These are phyloP conservation scores for Apiotrichum mycotoxinovorans DNA, from an alignment of 1,284 basidiomycete species.

Conservation along the genomic window DNA sequence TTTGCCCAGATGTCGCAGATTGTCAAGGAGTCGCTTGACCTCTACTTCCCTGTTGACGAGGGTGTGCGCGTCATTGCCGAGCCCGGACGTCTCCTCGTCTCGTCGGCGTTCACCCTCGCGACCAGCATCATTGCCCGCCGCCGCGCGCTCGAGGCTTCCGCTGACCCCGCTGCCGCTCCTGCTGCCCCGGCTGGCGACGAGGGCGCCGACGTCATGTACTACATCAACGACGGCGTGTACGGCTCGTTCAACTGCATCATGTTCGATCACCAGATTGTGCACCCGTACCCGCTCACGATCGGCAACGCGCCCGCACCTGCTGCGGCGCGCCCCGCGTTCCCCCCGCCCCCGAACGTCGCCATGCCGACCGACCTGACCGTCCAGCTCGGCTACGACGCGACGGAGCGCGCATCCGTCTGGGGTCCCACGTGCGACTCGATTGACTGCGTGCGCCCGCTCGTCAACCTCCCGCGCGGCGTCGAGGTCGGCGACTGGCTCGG, in stretches of 20 bases:
- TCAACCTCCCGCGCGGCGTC: constrained; percentile 61
- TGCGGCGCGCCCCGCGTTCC: constrained; percentile 43
- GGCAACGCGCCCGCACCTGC: constrained; percentile 31
- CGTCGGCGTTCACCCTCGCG: constrained; percentile 87
- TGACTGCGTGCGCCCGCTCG: constrained; percentile 68
- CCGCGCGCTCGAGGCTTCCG: constrained; percentile 45
- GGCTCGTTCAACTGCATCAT: constrained; percentile 97
- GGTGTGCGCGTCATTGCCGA: constrained; percentile 89
- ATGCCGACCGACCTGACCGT: constrained; percentile 46
- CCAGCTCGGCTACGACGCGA: constrained; percentile 49
- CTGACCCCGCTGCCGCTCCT: constrained; percentile 10
- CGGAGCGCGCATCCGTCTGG: constrained; percentile 54
- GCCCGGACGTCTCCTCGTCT: constrained; percentile 92
- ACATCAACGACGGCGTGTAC: constrained; percentile 97
- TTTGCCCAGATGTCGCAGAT: constrained; percentile 79
- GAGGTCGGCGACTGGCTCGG: constrained; percentile 87
- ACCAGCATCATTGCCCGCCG: constrained; percentile 91
- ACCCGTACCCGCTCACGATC: constrained; percentile 71
- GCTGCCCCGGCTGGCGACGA: constrained; percentile 32
- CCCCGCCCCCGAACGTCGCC: constrained; percentile 48
- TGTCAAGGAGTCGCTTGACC: constrained; percentile 67
- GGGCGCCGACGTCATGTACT: constrained; percentile 60
- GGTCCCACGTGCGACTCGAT: constrained; percentile 84
- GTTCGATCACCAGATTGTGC: constrained; percentile 85
- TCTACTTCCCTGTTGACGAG: constrained; percentile 73